Base-by-base conservation (phyloP, 106 monocot species). In the Apostasia ramifera region DNA sequence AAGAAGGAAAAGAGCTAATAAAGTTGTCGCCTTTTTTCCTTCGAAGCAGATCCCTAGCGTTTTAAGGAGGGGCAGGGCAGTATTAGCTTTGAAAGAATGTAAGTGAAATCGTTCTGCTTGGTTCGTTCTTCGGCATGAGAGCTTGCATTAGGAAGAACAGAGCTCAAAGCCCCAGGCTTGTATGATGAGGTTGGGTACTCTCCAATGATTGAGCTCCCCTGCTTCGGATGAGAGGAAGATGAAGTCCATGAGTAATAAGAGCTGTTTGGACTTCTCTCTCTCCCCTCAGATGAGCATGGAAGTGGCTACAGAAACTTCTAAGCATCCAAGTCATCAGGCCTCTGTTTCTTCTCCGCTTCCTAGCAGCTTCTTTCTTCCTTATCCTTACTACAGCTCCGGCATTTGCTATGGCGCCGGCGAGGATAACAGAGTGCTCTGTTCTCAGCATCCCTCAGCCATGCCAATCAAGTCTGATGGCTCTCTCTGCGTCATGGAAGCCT, bases 391-490 rank as follows among this genome's bases (percentile, higher is more conserved):
- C 26, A 26, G 26, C 26, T 26, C 26, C 26, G 26, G 26, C 26
- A 26, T 26, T 26, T 26, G 26, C 26, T 26, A 26, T 26, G 26
- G 26, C 26, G 73, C 71, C 59, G 89, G 85, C 40, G 84, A 72
- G 39, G 82, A 80, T 1, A 78, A 84, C 58, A 78, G 71, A 8
- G 72, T 53, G 0, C 77, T 83, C 61, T 90, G 81, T 63, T 74
- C 90, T 11, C 84, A 87, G 43, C 44, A 87, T 26, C 42, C 61
- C 12, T 26, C 26, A 26, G 76, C 77, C 63, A 86, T 93, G 89
- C 97, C 97, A 3, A 71, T 98, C 57, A 98, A 89, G 67, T 98
- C 97, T 70, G 92, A 98, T 81, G 97, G 97, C 10, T 89, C 97
- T 70, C 92, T 97, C 45, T 97, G 97, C 81, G 69, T 90, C 78